Conservation (phyloP, 306 rosid genomes). For the Quercus rubra region DNA sequence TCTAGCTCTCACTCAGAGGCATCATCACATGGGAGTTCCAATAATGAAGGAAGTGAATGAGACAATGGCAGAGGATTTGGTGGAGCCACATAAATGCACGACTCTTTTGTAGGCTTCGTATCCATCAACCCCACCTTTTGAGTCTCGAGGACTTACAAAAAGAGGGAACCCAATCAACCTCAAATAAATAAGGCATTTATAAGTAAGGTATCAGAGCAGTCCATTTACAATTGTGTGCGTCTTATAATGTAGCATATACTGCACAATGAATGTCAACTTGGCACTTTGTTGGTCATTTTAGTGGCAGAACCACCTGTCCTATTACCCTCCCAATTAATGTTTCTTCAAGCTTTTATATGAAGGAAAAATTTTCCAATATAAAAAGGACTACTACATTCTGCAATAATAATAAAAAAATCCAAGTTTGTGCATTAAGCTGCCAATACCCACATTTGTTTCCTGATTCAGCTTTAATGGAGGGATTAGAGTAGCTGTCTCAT, state of each 20-base stretch:
- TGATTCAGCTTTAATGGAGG: too few relatives aligned
- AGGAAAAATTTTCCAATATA: too few relatives aligned
- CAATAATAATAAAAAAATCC: too few relatives aligned
- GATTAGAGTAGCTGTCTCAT: too few relatives aligned
- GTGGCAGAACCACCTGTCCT: slow-evolving; percentile 27
- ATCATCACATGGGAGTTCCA: slow-evolving; percentile 92
- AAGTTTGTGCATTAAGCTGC: too few relatives aligned
- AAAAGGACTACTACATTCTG: too few relatives aligned
- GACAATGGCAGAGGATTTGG: slow-evolving; percentile 95
- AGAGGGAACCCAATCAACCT: slow-evolving; percentile 14
- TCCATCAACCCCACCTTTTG: slow-evolving; percentile 34
- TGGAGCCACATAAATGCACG: slow-evolving; percentile 89
- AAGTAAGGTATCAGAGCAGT: not conserved
- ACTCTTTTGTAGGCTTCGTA: slow-evolving; percentile 53
- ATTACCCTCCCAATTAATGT: slow-evolving; percentile 7
- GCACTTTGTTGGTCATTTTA: slow-evolving; percentile 30
- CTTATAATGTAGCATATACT: not conserved
- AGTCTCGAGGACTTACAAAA: slow-evolving; percentile 13
- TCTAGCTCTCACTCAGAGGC: slow-evolving; percentile 43
- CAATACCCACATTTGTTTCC: too few relatives aligned
- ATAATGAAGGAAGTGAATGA: slow-evolving; percentile 84
- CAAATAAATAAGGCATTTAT: not conserved
- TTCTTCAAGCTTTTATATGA: not conserved
- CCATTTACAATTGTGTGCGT: not conserved
- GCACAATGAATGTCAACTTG: slow-evolving; percentile 30